Evolutionary conservation across 371 early-diverging fungal species (phyloP).

Genomic region (Mucor lusitanicus): DNA sequence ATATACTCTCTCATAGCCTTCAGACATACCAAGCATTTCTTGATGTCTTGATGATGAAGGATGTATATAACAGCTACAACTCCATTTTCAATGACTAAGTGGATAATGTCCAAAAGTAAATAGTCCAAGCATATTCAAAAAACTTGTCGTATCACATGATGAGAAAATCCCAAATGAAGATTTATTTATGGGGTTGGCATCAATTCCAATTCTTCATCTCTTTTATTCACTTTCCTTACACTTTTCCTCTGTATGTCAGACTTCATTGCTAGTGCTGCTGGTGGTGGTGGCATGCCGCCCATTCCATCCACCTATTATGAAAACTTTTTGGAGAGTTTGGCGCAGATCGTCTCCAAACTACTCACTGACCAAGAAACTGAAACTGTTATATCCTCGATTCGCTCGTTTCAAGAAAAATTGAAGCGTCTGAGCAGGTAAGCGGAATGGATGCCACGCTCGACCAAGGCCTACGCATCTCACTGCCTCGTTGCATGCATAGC

Average conservation of each 20-base stretch:
- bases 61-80: not conserved
- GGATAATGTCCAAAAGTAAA: not conserved
- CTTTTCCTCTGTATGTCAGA: constrained; percentile 1
- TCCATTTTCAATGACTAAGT: not conserved
- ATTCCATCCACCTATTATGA: constrained; percentile 54
- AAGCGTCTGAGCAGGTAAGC: constrained; percentile 66
- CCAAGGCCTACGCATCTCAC: not conserved
- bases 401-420: constrained; percentile 69
- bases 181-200: not conserved
- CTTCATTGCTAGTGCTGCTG: not conserved
- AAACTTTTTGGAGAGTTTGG: constrained; percentile 79
- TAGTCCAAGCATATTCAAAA: not conserved
- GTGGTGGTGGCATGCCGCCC: constrained; percentile 13
- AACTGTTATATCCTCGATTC: constrained; percentile 65
- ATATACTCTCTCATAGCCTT: too few relatives aligned
- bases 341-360: constrained; percentile 72
- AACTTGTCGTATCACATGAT: not conserved
- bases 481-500: constrained; percentile 23
- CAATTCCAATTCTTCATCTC: not conserved
- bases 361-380: constrained; percentile 86
- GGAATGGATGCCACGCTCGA: too few relatives aligned
- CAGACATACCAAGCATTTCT: not conserved
- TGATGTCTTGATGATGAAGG: not conserved
- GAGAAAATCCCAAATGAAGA: not conserved
- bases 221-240: not conserved